Conservation (phyloP, 2,329 filamentous ascomycete genomes). For the Botrytis byssoidea region DNA sequence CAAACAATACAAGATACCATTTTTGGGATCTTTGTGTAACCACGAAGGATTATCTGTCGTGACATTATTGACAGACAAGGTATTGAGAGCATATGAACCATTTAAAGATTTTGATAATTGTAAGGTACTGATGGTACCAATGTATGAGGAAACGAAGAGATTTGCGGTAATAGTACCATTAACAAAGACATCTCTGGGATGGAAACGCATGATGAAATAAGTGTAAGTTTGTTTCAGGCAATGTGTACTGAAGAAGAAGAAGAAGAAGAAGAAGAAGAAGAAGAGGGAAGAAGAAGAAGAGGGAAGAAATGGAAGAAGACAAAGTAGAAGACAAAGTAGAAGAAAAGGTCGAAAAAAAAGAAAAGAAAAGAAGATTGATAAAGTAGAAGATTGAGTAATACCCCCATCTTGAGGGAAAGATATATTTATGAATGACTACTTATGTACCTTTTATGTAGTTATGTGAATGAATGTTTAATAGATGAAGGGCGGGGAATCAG, state of each 20-base stretch:
- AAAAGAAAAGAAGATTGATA: constrained; percentile 8
- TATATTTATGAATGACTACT: neutral
- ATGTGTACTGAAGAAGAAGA: neutral
- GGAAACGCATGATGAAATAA: constrained; percentile 27
- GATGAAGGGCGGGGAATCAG: neutral
- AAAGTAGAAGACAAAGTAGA: too few relatives aligned
- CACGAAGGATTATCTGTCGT: constrained; percentile 32
- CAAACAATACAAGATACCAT: constrained; percentile 33
- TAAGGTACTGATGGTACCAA: constrained; percentile 40
- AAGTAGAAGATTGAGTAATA: neutral
- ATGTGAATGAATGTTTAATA: constrained; percentile 2
- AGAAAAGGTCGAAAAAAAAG: neutral
- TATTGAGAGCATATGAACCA: constrained; percentile 30
- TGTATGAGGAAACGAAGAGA: constrained; percentile 44
- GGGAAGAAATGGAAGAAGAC: neutral
- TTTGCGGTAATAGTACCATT: constrained; percentile 26
- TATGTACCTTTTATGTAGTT: neutral
- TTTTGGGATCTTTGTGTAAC: constrained; percentile 32
- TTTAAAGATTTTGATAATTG: constrained; percentile 32
- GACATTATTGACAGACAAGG: constrained; percentile 28
- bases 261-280: too few relatives aligned
- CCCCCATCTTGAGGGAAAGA: neutral
- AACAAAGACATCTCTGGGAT: constrained; percentile 26
- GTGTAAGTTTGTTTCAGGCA: neutral
- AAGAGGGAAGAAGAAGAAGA: neutral